Percentiles rank a stretch among this genome's conserved stretches.
Evolutionary conservation across 2,329 filamentous ascomycete species (phyloP).

Genomic region (Clarireedia monteithiana): DNA sequence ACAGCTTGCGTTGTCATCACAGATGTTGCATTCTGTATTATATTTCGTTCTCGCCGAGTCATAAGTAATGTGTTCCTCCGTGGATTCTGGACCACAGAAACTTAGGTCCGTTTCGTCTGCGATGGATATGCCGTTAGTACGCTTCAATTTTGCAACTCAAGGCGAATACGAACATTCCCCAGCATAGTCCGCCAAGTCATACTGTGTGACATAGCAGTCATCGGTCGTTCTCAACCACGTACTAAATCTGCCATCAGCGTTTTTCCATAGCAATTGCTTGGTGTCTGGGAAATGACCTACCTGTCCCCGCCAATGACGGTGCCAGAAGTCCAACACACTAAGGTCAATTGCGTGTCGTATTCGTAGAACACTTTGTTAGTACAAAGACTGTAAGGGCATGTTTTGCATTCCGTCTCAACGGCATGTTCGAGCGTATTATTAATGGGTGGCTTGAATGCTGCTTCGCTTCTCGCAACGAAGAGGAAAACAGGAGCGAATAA

Average conservation of each 20-base stretch:
- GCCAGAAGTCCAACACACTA: slow-evolving; percentile 18
- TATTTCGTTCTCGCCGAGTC: slow-evolving; percentile 12
- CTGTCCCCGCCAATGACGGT: slow-evolving; percentile 15
- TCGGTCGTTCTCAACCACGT: slow-evolving; percentile 19
- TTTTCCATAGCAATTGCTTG: neutral
- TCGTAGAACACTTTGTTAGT: slow-evolving; percentile 15
- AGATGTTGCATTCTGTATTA: slow-evolving; percentile 18
- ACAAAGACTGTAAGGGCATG: slow-evolving; percentile 19
- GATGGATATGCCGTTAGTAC: neutral
- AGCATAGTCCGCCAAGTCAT: slow-evolving; percentile 14
- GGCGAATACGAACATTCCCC: slow-evolving; percentile 14
- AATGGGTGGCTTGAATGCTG: slow-evolving; percentile 8
- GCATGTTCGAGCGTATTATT: slow-evolving; percentile 17
- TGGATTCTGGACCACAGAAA: slow-evolving; percentile 13
- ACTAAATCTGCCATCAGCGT: neutral
- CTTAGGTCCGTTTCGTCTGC: slow-evolving; percentile 11
- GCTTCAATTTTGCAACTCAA: neutral
- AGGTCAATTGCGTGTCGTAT: slow-evolving; percentile 7
- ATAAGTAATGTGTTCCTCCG: slow-evolving; percentile 14
- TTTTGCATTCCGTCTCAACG: slow-evolving; percentile 19
- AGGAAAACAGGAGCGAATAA: neutral
- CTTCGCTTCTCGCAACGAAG: neutral
- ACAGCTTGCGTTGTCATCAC: slow-evolving; percentile 13
- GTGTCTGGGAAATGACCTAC: slow-evolving; percentile 2
- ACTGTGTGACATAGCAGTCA: slow-evolving; percentile 18